A percentile compares a stretch with the other conserved stretches of the same genome.
Conservation (phyloP, 2,329 filamentous ascomycete genomes). For the Microsporum canis region DNA sequence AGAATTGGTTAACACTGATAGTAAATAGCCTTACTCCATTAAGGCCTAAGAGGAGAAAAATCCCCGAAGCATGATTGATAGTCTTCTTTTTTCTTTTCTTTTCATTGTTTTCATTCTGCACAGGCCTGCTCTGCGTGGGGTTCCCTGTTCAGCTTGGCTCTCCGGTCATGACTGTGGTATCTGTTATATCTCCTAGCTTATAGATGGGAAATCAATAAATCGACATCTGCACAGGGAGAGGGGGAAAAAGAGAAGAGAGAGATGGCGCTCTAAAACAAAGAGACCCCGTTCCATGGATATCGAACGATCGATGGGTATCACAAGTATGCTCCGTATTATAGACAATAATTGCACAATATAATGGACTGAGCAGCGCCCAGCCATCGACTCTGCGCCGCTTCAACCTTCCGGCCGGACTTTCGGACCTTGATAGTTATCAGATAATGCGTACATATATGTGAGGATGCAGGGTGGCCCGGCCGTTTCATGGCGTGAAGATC, state of each 20-base stretch:
- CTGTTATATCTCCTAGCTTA: neutral
- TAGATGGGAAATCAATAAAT: neutral
- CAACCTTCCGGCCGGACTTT: neutral
- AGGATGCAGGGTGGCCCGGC: neutral
- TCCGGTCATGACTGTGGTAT: neutral
- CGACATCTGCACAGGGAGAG: neutral
- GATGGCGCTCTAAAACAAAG: neutral
- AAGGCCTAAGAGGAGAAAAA: neutral
- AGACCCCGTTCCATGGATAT: neutral
- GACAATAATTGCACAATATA: neutral
- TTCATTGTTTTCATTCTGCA: neutral
- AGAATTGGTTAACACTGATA: neutral
- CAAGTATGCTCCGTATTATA: neutral
- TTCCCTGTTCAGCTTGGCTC: neutral
- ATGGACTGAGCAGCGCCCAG: neutral
- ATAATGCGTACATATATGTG: neutral
- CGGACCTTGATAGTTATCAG: neutral
- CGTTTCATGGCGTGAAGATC: slow-evolving; percentile 1
- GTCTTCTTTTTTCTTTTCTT: neutral
- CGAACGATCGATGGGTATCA: neutral
- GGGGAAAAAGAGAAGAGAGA: neutral
- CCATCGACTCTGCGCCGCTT: neutral
- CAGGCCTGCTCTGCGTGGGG: neutral
- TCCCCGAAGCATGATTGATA: neutral
- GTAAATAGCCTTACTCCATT: neutral